A percentile compares a stretch with the other conserved stretches of the same genome.
Evolutionary conservation across 495 filamentous ascomycete genomes (phyloP).

Genomic region (Neurospora sp.): DNA sequence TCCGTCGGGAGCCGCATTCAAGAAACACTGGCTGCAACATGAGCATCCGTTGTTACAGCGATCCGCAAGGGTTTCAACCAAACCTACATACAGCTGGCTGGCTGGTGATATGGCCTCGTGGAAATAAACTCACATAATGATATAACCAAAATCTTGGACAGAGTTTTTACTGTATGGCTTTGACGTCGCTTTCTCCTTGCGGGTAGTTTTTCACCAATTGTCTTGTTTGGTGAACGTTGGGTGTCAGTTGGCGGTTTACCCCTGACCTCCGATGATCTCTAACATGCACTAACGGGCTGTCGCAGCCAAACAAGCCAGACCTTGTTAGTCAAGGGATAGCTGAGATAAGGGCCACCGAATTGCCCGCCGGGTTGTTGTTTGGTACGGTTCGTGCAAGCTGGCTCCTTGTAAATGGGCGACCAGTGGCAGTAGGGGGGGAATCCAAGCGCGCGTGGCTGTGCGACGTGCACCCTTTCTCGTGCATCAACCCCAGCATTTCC

Average conservation of each 20-base stretch:
- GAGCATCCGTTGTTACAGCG: not conserved
- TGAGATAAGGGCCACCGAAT: not conserved
- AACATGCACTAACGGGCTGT: not conserved
- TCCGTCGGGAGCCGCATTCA: not conserved
- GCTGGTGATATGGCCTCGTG: not conserved
- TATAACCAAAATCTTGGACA: not conserved
- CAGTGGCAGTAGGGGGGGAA: not conserved
- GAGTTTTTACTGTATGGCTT: not conserved
- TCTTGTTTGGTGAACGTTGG: not conserved
- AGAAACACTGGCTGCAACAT: not conserved
- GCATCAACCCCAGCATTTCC: slow-evolving; percentile 13
- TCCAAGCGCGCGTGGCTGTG: slow-evolving; percentile 11
- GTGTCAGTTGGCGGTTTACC: not conserved
- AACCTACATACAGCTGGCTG: not conserved
- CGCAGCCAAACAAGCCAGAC: not conserved
- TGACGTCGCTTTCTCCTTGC: not conserved
- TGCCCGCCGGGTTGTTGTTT: not conserved
- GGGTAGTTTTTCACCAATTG: not conserved
- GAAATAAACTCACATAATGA: not conserved
- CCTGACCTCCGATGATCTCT: not conserved
- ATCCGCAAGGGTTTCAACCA: not conserved
- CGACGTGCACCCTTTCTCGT: slow-evolving; percentile 12
- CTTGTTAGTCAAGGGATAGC: not conserved
- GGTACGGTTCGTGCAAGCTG: not conserved
- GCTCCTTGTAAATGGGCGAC: not conserved